These are phyloP conservation scores for Saitozyma podzolica DNA, from an alignment of 768 basidiomycete genomes.

Conservation along the genomic window DNA sequence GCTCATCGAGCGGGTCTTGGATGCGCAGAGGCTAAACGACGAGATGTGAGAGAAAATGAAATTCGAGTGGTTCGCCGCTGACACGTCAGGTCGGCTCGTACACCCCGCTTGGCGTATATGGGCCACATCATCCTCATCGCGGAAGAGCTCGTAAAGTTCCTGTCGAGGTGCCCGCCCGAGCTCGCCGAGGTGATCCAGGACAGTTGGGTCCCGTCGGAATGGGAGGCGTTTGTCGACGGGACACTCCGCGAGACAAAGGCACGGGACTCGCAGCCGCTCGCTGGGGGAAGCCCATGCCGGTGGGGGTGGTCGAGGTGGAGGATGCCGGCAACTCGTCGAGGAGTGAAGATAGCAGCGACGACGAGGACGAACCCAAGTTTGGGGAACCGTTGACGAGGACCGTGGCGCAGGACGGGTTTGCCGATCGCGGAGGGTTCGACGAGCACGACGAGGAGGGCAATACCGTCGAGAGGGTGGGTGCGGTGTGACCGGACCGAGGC, in stretches of 20 bases:
- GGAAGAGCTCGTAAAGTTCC: conserved; percentile 86
- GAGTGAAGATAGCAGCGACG: conserved; percentile 31
- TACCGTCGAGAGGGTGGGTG: conserved; percentile 22
- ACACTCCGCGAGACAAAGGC: conserved; percentile 82
- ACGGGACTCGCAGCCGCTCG: conserved; percentile 74
- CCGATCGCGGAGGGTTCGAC: conserved; percentile 17
- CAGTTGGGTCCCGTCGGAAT: conserved; percentile 72
- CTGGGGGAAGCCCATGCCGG: conserved; percentile 58
- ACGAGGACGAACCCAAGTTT: conserved; percentile 26
- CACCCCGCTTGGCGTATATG: conserved; percentile 79
- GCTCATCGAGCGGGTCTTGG: conserved; percentile 80
- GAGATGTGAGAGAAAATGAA: not conserved
- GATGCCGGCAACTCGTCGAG: conserved; percentile 30
- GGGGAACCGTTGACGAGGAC: conserved; percentile 44
- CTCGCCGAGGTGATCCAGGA: conserved; percentile 65
- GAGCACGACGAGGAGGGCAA: conserved; percentile 21
- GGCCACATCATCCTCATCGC: conserved; percentile 92
- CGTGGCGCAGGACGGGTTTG: conserved; percentile 33
- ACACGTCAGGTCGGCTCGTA: too few relatives aligned
- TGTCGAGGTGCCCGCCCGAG: conserved; percentile 82
- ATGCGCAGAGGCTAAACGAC: conserved; percentile 80
- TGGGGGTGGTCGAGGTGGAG: conserved; percentile 6
- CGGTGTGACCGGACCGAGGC: not conserved
- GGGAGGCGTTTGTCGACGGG: conserved; percentile 87
- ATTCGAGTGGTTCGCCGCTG: too few relatives aligned